Base-by-base conservation (phyloP, 2,329 filamentous ascomycete genomes). In the Scedosporium apiospermum region DNA sequence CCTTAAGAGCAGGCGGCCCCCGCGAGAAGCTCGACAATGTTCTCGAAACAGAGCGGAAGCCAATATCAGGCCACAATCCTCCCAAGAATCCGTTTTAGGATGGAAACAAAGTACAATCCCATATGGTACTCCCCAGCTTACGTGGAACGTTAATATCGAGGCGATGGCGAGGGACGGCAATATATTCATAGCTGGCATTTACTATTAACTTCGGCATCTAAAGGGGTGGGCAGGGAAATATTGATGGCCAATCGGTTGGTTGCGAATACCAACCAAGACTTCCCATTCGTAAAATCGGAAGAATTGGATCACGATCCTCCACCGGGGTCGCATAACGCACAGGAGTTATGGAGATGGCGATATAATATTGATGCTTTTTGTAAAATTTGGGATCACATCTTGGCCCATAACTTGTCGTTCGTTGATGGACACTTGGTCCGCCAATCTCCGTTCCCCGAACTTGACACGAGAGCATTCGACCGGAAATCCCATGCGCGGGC, bases 61-160 rank as follows among this genome's bases (percentile, higher is more conserved):
- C 12, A 41, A 5, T 16, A 26, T 60, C 58, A 60, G 38, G 41
- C 58, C 58, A 60, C 14, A 42, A 60, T 27, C 2, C 41, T 21
- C 41, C 58, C 18, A 14, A 7, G 30, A 26, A 49, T n/a, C 38
- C 34, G 23, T 55, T 55, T 27, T 23, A 26, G 51, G 23, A 60
- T 7, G 16, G 38, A 60, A 27, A 14, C 58, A 27, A 49, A 38
- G 41, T 26, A 6, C 26, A 46, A 14, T 46, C 4, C 41, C 41
- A 42, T 44, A 44, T 49, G 58, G 21, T 41, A 46, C 12, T 27
- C 14, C 34, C 30, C 18, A 44, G 58, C 58, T 60, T 60, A 60
- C 58, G 58, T 60, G 42, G 58, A 49, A 42, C 18, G 5, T 23
- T 51, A 61, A 61, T 61, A 34, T 53, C 51, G 51, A 14, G 12